Evolutionary conservation across 1,139 yeast genomes (phyloP).

Genomic region (Debaryomyces coudertii): DNA sequence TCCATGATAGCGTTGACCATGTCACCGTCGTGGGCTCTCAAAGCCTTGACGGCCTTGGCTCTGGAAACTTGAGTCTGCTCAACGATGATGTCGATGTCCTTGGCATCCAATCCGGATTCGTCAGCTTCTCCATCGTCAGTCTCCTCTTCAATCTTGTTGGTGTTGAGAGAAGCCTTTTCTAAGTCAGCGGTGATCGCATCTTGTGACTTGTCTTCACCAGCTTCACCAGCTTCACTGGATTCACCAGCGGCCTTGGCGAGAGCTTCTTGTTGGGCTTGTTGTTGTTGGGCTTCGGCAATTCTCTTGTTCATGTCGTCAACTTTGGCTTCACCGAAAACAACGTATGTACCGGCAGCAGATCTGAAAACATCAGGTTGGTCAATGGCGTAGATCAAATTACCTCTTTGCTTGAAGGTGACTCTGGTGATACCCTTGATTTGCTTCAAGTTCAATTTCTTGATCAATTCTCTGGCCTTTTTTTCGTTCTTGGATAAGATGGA

Average conservation of each 20-base stretch:
- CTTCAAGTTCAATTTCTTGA: conserved; percentile 88
- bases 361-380: conserved; percentile 95
- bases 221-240: conserved; percentile 26
- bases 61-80: conserved; percentile 91
- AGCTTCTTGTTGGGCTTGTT: conserved; percentile 59
- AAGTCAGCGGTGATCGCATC: conserved; percentile 89
- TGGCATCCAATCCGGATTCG: conserved; percentile 76
- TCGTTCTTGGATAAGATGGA: conserved; percentile 86
- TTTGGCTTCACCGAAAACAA: conserved; percentile 98
- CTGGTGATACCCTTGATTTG: conserved; percentile 91
- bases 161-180: conserved; percentile 71
- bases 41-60: conserved; percentile 88
- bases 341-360: conserved; percentile 91
- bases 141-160: conserved; percentile 42
- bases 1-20: conserved; percentile 96
- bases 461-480: conserved; percentile 92
- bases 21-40: conserved; percentile 88
- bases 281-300: conserved; percentile 63
- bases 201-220: conserved; percentile 55
- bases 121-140: conserved; percentile 75
- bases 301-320: conserved; percentile 88
- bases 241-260: conserved; percentile 57
- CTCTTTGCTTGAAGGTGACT: conserved; percentile 95
- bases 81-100: conserved; percentile 78
- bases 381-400: conserved; percentile 90